Conservation (phyloP, 352 stramenopile genomes). For the Blastocystis sp. region DNA sequence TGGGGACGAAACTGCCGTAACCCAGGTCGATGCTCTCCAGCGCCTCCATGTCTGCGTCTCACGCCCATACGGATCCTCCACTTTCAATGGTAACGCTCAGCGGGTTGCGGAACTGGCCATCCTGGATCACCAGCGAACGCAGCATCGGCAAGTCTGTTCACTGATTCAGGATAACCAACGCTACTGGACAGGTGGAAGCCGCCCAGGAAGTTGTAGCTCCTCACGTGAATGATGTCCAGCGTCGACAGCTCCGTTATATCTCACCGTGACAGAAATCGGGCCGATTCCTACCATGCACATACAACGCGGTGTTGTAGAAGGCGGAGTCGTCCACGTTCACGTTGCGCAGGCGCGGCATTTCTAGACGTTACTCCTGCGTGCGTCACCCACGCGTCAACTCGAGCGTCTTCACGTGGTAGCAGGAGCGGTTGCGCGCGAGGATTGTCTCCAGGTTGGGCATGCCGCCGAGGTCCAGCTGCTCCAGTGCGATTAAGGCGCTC, state of each 20-base stretch:
- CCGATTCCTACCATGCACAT: neutral
- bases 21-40: constrained; percentile 2
- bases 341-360: neutral
- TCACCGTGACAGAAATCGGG: neutral
- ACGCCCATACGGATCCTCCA: neutral
- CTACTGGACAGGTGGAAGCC: neutral
- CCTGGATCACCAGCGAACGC: neutral
- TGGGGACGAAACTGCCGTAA: neutral
- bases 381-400: neutral
- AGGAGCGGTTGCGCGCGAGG: neutral
- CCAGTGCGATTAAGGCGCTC: neutral
- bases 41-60: neutral
- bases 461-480: neutral
- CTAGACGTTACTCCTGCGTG: neutral
- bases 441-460: constrained; percentile 7
- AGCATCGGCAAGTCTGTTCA: neutral
- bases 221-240: neutral
- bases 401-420: neutral
- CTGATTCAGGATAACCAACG: neutral
- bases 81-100: neutral
- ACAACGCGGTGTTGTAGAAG: constrained; percentile 14
- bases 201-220: neutral
- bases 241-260: neutral
- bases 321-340: neutral
- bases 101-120: neutral